Evolutionary conservation across 345 rosid genomes (phyloP), one percentile per base, ranked within the genome.

Genomic region (Theobroma cacao): DNA sequence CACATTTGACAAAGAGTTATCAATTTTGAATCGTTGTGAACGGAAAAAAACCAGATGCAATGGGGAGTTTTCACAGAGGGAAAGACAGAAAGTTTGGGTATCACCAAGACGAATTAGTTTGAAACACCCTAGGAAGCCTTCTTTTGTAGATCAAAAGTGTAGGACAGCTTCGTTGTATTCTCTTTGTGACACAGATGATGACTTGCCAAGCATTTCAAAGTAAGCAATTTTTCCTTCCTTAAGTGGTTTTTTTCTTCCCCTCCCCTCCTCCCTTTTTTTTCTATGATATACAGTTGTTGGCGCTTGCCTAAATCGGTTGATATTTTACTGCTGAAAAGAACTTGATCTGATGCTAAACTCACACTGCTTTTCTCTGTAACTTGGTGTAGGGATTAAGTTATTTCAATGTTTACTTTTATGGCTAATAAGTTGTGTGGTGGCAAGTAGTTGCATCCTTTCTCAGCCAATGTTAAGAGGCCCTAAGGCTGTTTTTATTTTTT

Each of bases 1-100:
- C 53, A 80, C 81, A 41, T 84, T 80, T 86, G 81, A 80, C 70
- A 80, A 85, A 78, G 91, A 85, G 43, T 50, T 87, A 65, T 74
- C 82, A 34, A 80, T 67, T 73, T 60, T 82, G 74, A 83, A 56
- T 75, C 62, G 75, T 43, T 77, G 88, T 76, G 84, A 50, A 26
- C 74, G 36, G 24, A 77, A 26, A 76, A 84, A 80, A 72, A 82
- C 40, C 63, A 88, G 65, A 80, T 59, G 75, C 55, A 75, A 77
- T 52, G 85, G 78, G 56, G 81, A 81, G 60, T 38, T 77, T 18
- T 80, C 82, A 1, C 77, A 81, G 78, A 78, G 71, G 71, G 53
- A 50, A 74, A 82, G 59, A 5, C 79, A 43, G 14, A 66, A 62
- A 74, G 73, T 61, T 78, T 81, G 66, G 76, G 20, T 81, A 66